Conservation (phyloP, 2,329 filamentous ascomycete species). For the Calonectria pauciramosa region DNA sequence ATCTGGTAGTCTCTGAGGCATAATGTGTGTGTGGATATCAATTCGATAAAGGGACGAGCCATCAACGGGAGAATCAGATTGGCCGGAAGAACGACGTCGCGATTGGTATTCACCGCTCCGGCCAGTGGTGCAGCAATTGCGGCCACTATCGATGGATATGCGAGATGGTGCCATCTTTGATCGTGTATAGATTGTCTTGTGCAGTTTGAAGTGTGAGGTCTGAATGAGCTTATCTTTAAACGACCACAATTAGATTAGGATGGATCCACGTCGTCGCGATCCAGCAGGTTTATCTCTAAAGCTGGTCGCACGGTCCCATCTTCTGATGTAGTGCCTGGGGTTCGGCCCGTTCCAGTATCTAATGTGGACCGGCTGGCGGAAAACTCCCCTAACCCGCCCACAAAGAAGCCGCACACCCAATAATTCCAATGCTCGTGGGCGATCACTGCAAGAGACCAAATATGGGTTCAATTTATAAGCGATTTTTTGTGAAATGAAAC, state of each 20-base stretch:
- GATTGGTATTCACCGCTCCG: not conserved
- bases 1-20: not conserved
- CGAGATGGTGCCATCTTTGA: not conserved
- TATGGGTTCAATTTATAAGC: not conserved
- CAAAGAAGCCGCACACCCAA: not conserved
- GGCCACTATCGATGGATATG: not conserved
- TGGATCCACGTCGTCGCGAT: not conserved
- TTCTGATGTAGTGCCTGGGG: not conserved
- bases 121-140: conserved; percentile 1
- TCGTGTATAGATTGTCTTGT: not conserved
- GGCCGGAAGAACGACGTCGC: not conserved
- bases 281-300: not conserved
- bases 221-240: not conserved
- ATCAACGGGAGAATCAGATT: not conserved
- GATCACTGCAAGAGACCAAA: no score
- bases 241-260: not conserved
- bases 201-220: not conserved
- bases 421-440: not conserved
- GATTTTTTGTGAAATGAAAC: not conserved
- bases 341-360: conserved; percentile 2
- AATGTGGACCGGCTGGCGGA: not conserved
- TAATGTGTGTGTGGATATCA: conserved; percentile 8
- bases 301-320: not conserved
- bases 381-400: not conserved
- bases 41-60: conserved; percentile 5